These are phyloP conservation scores for Houttuynia cordata DNA, from an alignment of 164 flowering plant genomes.

Conservation along the genomic window DNA sequence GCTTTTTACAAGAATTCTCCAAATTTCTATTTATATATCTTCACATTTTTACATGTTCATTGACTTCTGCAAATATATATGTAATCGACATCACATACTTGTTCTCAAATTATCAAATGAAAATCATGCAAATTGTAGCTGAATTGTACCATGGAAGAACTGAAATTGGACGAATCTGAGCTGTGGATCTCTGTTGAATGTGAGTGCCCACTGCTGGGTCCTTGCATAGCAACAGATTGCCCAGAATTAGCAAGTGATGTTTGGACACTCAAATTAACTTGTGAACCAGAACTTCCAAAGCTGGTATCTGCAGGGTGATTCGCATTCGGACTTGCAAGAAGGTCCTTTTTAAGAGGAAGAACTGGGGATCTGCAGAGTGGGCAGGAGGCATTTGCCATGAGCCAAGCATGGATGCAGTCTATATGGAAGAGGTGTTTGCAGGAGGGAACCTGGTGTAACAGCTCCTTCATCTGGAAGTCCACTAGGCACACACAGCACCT, in stretches of 20 bases:
- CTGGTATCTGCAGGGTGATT: neutral
- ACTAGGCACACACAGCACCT: constrained; percentile 90
- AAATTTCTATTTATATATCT: too few relatives aligned
- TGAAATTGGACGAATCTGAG: neutral
- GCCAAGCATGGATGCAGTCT: constrained; percentile 74
- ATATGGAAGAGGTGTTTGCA: constrained; percentile 77
- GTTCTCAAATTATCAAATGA: neutral
- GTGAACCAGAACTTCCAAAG: neutral
- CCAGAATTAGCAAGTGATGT: neutral
- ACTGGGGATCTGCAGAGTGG: constrained; percentile 62
- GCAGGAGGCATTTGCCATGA: constrained; percentile 54
- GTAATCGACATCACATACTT: too few relatives aligned
- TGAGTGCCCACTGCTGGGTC: neutral
- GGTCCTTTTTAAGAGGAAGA: constrained; percentile 4
- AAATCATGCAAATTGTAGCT: neutral
- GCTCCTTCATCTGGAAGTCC: constrained; percentile 68
- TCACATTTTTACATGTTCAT: too few relatives aligned
- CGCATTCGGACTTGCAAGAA: neutral
- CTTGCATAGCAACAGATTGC: constrained; percentile 1
- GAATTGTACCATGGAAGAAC: neutral
- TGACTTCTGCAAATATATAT: too few relatives aligned
- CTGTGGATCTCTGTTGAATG: neutral
- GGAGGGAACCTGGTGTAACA: constrained; percentile 46
- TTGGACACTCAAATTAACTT: neutral
- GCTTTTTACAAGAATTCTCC: too few relatives aligned